A percentile compares a stretch with the other conserved stretches of the same genome.
Conservation (phyloP, 768 basidiomycete species). For the Clavaria fumosa region DNA sequence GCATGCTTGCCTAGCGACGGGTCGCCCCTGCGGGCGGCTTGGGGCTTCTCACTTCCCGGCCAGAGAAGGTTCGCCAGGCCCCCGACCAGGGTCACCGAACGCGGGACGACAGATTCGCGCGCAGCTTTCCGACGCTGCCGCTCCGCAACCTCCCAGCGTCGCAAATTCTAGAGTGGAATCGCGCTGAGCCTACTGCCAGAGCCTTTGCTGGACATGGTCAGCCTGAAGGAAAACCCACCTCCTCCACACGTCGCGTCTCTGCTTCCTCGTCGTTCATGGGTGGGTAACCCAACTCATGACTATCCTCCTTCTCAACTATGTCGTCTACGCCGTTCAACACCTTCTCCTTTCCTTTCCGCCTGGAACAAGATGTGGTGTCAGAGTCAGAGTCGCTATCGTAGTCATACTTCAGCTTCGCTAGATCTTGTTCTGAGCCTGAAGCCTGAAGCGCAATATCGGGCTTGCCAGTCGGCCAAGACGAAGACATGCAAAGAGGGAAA, state of each 20-base stretch:
- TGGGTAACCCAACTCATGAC: conserved; percentile 36
- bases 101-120: conserved; percentile 32
- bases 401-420: too few species aligned
- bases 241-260: conserved; percentile 55
- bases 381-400: too few species aligned
- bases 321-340: conserved; percentile 14
- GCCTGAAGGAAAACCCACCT: conserved; percentile 30
- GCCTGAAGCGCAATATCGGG: too few species aligned
- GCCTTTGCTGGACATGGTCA: background rate
- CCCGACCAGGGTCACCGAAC: conserved; percentile 33
- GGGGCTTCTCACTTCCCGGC: conserved; percentile 24
- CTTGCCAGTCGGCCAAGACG: too few species aligned
- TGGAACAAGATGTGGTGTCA: conserved; percentile 8
- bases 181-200: background rate
- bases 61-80: conserved; percentile 48
- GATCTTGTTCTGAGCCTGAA: too few species aligned
- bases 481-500: too few species aligned
- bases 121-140: conserved; percentile 59
- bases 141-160: conserved; percentile 66
- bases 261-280: conserved; percentile 49
- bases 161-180: conserved; percentile 41
- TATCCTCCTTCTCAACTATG: conserved; percentile 3
- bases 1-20: conserved; percentile 26
- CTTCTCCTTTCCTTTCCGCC: conserved; percentile 19
- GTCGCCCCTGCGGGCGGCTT: conserved; percentile 12